phyloP scores from a whole-genome alignment of 1,284 basidiomycete species.

The Rhodofomes roseus region DNA sequence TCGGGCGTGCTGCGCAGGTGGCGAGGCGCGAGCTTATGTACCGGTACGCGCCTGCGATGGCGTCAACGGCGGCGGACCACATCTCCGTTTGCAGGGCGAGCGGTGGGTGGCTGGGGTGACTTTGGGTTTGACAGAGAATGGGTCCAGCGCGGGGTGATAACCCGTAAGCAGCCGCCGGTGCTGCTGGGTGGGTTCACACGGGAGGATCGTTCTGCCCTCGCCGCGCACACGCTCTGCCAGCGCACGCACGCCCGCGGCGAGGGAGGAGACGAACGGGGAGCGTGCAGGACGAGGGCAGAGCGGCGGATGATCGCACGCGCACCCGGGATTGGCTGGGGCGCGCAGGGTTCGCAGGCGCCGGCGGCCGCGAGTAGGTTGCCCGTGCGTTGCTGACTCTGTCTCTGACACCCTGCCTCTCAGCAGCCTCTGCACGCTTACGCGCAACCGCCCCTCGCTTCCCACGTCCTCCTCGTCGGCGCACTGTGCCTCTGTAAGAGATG shows the following conservation, averaged over 20 bases:
- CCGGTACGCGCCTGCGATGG: neutral
- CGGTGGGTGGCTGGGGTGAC: neutral
- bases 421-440: neutral
- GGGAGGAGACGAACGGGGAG: neutral
- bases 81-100: neutral
- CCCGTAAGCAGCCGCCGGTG: neutral
- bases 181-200: neutral
- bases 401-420: too few relatives aligned
- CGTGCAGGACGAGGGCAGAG: neutral
- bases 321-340: neutral
- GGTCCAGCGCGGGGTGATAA: neutral
- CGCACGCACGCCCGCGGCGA: neutral
- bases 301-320: neutral
- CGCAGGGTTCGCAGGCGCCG: neutral
- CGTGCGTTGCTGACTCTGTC: conserved; percentile 3
- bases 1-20: neutral
- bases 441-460: neutral
- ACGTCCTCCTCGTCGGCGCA: neutral
- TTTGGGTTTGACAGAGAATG: neutral
- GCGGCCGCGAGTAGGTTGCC: neutral
- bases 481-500: neutral
- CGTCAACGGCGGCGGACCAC: neutral
- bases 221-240: neutral
- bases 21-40: neutral
- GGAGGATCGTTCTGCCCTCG: neutral